A percentile compares a stretch with the other conserved stretches of the same genome.
Evolutionary conservation across 129 eudicot species (phyloP).

Genomic region (Solidago caesia): DNA sequence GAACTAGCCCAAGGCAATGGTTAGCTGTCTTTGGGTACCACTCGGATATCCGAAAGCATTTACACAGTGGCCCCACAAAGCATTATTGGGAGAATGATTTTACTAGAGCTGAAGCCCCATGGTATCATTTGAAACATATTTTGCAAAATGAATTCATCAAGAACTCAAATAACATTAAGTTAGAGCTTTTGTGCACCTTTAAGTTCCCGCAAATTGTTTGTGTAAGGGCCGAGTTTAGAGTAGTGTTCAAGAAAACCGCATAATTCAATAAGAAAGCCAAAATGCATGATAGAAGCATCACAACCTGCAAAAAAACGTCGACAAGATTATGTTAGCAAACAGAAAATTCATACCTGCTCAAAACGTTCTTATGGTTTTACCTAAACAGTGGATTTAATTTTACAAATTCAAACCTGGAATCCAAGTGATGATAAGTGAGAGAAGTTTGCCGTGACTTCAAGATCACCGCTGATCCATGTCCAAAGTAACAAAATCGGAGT

Average conservation of each 20-base stretch:
- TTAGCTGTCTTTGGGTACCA: too few relatives aligned
- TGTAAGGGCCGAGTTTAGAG: conserved; percentile 58
- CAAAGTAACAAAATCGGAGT: conserved; percentile 49
- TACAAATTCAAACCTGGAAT: conserved; percentile 40
- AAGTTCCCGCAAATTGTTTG: conserved; percentile 59
- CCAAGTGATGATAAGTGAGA: conserved; percentile 37
- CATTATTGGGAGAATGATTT: too few relatives aligned
- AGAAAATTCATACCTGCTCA: neutral
- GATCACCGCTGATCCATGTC: conserved; percentile 54
- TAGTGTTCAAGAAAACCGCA: conserved; percentile 47
- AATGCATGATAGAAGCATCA: conserved; percentile 53
- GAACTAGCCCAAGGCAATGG: too few relatives aligned
- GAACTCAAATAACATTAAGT: neutral
- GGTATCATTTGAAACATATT: neutral
- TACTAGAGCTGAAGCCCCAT: too few relatives aligned
- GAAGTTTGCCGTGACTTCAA: conserved; percentile 40
- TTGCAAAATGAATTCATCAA: neutral
- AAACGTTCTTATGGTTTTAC: neutral
- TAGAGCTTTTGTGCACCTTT: conserved; percentile 37
- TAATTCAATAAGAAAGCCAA: conserved; percentile 56
- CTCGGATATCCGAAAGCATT: too few relatives aligned
- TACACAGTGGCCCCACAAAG: too few relatives aligned
- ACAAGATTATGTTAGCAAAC: neutral
- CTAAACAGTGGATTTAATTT: neutral
- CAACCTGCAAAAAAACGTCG: conserved; percentile 27